These are phyloP conservation scores for Fusarium robinianum DNA, from an alignment of 2,329 filamentous ascomycete species.

Conservation along the genomic window DNA sequence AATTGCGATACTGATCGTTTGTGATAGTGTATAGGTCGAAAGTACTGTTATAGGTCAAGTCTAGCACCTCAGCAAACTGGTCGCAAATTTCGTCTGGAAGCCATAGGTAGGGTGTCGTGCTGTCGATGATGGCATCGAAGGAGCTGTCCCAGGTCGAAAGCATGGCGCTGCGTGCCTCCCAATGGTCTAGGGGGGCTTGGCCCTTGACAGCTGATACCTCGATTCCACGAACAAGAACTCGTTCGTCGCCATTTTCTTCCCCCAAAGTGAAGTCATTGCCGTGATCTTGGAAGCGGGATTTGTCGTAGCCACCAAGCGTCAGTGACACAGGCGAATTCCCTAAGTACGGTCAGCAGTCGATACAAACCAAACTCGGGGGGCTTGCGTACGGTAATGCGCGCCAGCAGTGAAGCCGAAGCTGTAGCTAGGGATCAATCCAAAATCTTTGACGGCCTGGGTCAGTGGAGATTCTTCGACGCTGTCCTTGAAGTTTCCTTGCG, in stretches of 20 bases:
- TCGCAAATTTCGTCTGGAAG: slow-evolving; percentile 64
- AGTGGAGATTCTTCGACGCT: slow-evolving; percentile 56
- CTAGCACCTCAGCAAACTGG: slow-evolving; percentile 66
- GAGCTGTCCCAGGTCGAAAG: slow-evolving; percentile 53
- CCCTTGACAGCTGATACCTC: slow-evolving; percentile 44
- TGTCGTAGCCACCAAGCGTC: slow-evolving; percentile 73
- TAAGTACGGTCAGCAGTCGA: slow-evolving; percentile 25
- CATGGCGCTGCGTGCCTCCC: slow-evolving; percentile 45
- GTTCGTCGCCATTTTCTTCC: slow-evolving; percentile 58
- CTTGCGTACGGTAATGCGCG: slow-evolving; percentile 66
- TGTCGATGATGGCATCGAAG: slow-evolving; percentile 62
- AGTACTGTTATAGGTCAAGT: slow-evolving; percentile 66
- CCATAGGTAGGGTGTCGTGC: slow-evolving; percentile 67
- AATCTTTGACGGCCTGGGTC: slow-evolving; percentile 61
- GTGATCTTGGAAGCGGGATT: slow-evolving; percentile 64
- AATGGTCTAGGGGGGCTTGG: slow-evolving; percentile 41
- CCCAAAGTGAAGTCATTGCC: slow-evolving; percentile 62
- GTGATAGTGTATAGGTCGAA: slow-evolving; percentile 68
- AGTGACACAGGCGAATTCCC: slow-evolving; percentile 57
- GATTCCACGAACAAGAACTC: slow-evolving; percentile 64
- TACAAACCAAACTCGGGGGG: neutral
- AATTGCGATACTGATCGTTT: slow-evolving; percentile 58
- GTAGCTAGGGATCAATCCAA: slow-evolving; percentile 68
- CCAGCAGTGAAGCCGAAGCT: slow-evolving; percentile 79
- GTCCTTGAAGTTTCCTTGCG: slow-evolving; percentile 56